Conservation (phyloP, 257 asterid genomes). For the Solanum pimpinellifolium region DNA sequence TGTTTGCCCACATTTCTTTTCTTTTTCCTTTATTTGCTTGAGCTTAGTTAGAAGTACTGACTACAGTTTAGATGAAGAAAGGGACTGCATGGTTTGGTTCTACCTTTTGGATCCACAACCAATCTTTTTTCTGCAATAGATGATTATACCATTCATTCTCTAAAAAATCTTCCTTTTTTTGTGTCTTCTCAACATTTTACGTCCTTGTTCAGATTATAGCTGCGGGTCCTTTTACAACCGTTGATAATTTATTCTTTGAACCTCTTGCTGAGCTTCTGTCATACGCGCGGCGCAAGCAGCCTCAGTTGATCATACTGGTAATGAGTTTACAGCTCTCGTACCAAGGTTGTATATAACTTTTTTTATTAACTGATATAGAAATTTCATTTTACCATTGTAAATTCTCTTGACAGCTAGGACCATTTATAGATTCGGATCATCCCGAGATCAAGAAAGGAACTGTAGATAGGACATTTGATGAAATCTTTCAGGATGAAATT, state of each 20-base stretch:
- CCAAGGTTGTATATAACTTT: neutral
- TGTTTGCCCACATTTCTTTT: neutral
- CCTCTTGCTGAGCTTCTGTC: conserved; percentile 82
- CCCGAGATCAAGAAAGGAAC: conserved; percentile 69
- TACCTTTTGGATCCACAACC: neutral
- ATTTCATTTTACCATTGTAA: conserved; percentile 13
- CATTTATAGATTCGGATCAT: conserved; percentile 89
- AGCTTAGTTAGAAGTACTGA: neutral
- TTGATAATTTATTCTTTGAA: conserved; percentile 74
- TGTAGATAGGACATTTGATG: conserved; percentile 54
- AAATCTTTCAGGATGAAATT: conserved; percentile 58
- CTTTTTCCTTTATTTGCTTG: neutral
- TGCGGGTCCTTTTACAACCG: conserved; percentile 91
- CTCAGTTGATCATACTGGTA: conserved; percentile 86
- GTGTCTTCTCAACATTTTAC: neutral
- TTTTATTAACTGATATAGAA: neutral
- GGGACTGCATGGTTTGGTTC: neutral
- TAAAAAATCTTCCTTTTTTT: neutral
- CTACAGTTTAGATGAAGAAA: neutral
- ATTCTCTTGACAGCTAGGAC: conserved; percentile 65
- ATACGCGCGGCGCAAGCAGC: conserved; percentile 83
- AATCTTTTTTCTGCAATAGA: neutral
- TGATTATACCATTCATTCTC: conserved; percentile 4
- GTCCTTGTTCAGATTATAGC: conserved; percentile 69
- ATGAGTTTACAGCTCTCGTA: neutral